Evolutionary conservation across 176 grass and related monocot species (phyloP).

Genomic region (Cenchrus purpureus): DNA sequence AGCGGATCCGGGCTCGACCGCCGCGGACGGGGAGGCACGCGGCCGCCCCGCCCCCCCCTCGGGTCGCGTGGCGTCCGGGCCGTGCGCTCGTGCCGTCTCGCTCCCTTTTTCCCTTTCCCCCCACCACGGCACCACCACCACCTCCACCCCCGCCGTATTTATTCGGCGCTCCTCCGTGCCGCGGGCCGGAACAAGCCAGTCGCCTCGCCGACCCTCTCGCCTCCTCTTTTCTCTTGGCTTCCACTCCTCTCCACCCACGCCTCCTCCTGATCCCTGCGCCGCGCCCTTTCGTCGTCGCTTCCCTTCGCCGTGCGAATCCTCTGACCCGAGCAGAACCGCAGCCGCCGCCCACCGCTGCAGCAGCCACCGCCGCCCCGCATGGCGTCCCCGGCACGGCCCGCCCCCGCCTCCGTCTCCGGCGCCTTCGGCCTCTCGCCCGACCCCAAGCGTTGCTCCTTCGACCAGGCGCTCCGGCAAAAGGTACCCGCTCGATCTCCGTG

Average conservation of each 20-base stretch:
- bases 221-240: constrained; percentile 22
- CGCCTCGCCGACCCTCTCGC: not conserved
- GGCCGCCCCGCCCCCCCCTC: not conserved
- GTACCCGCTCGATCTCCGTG: constrained; percentile 22
- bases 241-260: constrained; percentile 39
- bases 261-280: not conserved
- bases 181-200: not conserved
- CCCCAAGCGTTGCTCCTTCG: constrained; percentile 58
- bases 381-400: constrained; percentile 56
- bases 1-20: not conserved
- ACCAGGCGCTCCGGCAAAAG: constrained; percentile 53
- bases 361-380: not conserved
- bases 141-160: constrained; percentile 32
- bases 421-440: constrained; percentile 56
- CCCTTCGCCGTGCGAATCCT: not conserved
- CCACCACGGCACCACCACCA: not conserved
- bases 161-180: constrained; percentile 23
- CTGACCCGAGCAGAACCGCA: not conserved
- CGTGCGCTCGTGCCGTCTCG: not conserved
- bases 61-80: constrained; percentile 22
- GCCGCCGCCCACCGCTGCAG: not conserved
- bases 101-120: not conserved
- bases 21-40: not conserved
- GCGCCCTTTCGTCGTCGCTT: not conserved
- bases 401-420: constrained; percentile 47